These are phyloP conservation scores for Elsinoe necatrix DNA, from an alignment of 2,329 filamentous ascomycete species.

Conservation along the genomic window DNA sequence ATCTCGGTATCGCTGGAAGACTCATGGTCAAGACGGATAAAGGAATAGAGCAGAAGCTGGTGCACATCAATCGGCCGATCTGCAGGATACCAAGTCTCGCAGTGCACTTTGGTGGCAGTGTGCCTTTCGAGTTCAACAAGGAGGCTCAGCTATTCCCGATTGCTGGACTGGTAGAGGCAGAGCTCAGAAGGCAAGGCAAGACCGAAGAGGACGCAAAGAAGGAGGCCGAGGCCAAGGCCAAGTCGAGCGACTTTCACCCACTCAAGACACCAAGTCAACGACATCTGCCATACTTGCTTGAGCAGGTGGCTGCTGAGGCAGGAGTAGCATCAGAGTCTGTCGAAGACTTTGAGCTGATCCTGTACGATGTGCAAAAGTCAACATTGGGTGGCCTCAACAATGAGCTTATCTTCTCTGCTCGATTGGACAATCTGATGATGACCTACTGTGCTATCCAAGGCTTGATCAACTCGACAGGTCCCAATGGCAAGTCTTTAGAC, in stretches of 20 bases:
- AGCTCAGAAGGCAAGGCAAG: conserved; percentile 68
- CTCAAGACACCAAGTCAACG: conserved; percentile 69
- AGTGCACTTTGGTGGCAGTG: conserved; percentile 81
- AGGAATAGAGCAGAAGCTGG: conserved; percentile 69
- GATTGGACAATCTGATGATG: conserved; percentile 93
- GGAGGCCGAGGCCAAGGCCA: conserved; percentile 31
- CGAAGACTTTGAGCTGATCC: conserved; percentile 89
- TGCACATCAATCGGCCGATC: conserved; percentile 85
- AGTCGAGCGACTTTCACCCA: conserved; percentile 53
- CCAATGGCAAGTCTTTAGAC: conserved; percentile 51
- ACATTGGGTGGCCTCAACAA: conserved; percentile 83
- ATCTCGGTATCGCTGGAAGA: conserved; percentile 81
- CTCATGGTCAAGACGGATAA: conserved; percentile 71
- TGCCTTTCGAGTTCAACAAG: conserved; percentile 90
- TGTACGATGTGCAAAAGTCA: conserved; percentile 91
- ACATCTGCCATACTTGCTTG: conserved; percentile 80
- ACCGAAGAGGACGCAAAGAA: conserved; percentile 42
- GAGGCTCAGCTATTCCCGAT: conserved; percentile 95
- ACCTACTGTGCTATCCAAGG: conserved; percentile 86
- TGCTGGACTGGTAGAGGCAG: conserved; percentile 73
- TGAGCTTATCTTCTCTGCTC: conserved; percentile 92
- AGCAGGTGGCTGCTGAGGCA: conserved; percentile 73
- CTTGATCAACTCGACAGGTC: conserved; percentile 64
- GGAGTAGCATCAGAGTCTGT: conserved; percentile 63
- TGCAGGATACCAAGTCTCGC: conserved; percentile 87